Evolutionary conservation across 495 filamentous ascomycete genomes (phyloP), one percentile per base, ranked within the genome.

Genomic region (Lasiosphaeris hirsuta): DNA sequence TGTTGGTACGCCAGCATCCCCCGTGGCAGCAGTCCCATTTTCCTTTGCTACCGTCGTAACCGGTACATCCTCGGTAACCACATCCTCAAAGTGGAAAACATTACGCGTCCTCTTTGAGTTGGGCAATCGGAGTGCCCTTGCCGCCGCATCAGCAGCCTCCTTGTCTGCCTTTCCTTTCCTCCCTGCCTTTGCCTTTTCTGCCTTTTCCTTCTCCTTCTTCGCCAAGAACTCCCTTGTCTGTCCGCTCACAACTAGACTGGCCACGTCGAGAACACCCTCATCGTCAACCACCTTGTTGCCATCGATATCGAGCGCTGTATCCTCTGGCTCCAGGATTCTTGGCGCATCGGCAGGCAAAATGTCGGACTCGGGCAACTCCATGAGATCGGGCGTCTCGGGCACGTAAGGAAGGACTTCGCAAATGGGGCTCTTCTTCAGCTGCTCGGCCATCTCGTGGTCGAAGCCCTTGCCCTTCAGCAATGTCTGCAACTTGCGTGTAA

Each of bases 221-320:
- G 90, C 92, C 10, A 98, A 77, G 62, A 90, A 96, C 63, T 97
- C 95, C 52, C 84, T 86, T 41, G 92, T 93, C 73, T 97, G 90
- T 37, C 94, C 95, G 57, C 88, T 91, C 0, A 85, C 83, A 17
- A 98, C 92, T 61, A 98, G 96, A 57, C 86, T 93, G 17, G 94
- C 94, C 34, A 98, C 91, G 67, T 98, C 92, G 11, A 97, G 75
- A 4, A 94, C 89, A 2, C 94, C 94, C 51, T 98, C 94, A 9
- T 85, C 80, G 19, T 86, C 84, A 4, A 76, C 72, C 5, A 71
- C 73, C 47, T 78, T 75, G 34, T 77, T 75, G 0, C 70, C 72
- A 5, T 78, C 82, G 33, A 69, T 70, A 2, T 65, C 63, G 6
- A n/a, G 54, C 63, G 0, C 60, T 64, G n/a, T 44, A 58, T 17